Evolutionary conservation across 1,284 basidiomycete species (phyloP), one percentile per base, ranked within the genome.

Genomic region (Xerocomus minutiporus): DNA sequence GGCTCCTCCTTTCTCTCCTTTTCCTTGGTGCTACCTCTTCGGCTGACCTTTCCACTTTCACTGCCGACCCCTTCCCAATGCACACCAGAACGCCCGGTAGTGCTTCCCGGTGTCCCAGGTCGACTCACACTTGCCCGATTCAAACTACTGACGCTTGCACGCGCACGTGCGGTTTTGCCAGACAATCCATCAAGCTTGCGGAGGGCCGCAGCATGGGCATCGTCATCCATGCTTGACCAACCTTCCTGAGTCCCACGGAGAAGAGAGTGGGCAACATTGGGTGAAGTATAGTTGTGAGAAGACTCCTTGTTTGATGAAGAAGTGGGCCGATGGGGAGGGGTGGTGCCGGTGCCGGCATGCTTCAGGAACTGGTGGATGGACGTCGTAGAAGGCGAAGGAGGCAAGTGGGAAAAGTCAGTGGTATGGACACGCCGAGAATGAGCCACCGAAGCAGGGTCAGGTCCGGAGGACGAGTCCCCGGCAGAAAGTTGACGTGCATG

Each of bases 151-250:
- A 88, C 72, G 61, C 86, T 87, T 8, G 85, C 82, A 55, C 82
- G 77, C 13, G 79, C 78, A 50, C 80, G 80, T 17, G 84, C 81
- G 38, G 78, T 84, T 60, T 90, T 92, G 6, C 82, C 84, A 4
- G 84, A 83, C 12, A 98, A 71, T 1, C 96, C 96, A 63, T 99
- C 97, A 25, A 99, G 74, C 71, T 97, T 97, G 51, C 95, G 83
- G 46, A 99, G 77, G 4, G 93, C 93, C 65, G 97, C 93, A 4
- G 85, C 88, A 2, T 96, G 95, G 15, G 87, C 87, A 57, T 93
- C 86, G 62, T 96, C 91, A 64, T 89, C 87, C 59, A 91, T 74
- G 57, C 81, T 86, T 25, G 84, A 86, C 88, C 89, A 92, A 23
- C 89, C 89, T 67, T 92, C 89, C 61, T 92, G 83, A 6, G 84